A percentile compares a stretch with the other conserved stretches of the same genome.
These are phyloP conservation scores for Syzygium grande DNA, from an alignment of 345 rosid species.

Conservation along the genomic window DNA sequence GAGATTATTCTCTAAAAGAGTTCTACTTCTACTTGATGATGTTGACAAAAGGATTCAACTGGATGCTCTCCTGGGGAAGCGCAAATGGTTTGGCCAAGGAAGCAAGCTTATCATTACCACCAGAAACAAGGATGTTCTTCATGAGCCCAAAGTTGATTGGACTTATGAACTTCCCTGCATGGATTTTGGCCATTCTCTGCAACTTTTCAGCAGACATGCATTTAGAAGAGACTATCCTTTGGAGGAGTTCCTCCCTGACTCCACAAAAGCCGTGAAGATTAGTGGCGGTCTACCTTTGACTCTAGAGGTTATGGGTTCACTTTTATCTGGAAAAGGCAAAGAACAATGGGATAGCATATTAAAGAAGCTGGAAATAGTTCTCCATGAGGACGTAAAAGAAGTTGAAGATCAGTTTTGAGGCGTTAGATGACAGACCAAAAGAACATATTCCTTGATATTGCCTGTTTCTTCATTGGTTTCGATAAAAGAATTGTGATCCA, in stretches of 20 bases:
- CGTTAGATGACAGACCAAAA: accelerated
- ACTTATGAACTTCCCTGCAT: neutral
- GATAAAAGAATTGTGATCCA: neutral
- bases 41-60: too few species aligned
- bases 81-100: neutral
- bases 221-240: neutral
- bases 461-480: neutral
- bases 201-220: neutral
- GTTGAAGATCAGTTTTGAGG: accelerated
- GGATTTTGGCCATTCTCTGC: neutral
- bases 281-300: neutral
- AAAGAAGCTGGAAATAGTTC: neutral
- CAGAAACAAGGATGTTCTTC: neutral
- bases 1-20: neutral
- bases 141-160: neutral
- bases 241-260: accelerated
- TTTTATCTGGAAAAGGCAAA: accelerated
- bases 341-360: accelerated
- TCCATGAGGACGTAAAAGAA: accelerated
- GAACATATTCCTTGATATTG: neutral
- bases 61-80: too few species aligned
- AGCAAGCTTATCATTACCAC: neutral
- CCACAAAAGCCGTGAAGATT: accelerated
- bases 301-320: neutral
- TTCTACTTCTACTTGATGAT: too few species aligned